phyloP scores from a whole-genome alignment of 768 basidiomycete species.

The Pleurotus pulmonarius region DNA sequence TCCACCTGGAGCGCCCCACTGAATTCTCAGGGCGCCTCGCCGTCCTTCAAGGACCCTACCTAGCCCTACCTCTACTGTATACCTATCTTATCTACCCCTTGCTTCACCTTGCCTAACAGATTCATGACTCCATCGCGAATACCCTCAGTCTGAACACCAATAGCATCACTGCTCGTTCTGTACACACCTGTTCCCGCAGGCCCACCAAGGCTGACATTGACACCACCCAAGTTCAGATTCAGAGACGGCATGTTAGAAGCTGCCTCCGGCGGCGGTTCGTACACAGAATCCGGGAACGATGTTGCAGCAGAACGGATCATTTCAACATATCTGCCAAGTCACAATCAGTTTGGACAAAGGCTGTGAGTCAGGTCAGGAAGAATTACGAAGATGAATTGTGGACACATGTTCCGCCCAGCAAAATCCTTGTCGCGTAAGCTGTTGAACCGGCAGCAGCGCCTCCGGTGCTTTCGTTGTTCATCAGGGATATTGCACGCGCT shows the following conservation, averaged over 20 bases:
- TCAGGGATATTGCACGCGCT: constrained; percentile 75
- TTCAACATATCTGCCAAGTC: constrained; percentile 67
- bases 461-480: constrained; percentile 78
- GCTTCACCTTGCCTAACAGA: constrained; percentile 85
- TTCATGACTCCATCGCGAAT: constrained; percentile 86
- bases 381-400: constrained; percentile 90
- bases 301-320: constrained; percentile 78
- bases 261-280: constrained; percentile 74
- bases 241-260: constrained; percentile 71
- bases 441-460: constrained; percentile 46
- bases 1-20: no score
- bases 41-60: neutral
- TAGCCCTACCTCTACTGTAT: constrained; percentile 28
- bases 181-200: constrained; percentile 80
- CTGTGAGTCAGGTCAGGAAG: neutral
- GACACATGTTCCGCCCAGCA: constrained; percentile 92
- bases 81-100: constrained; percentile 68
- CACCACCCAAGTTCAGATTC: constrained; percentile 88
- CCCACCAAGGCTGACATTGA: constrained; percentile 93
- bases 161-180: constrained; percentile 69
- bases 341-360: neutral
- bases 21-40: no score
- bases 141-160: constrained; percentile 80
- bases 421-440: constrained; percentile 48
- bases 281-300: constrained; percentile 60